Conservation (phyloP, 2,329 filamentous ascomycete species). For the Xylaria sp. region DNA sequence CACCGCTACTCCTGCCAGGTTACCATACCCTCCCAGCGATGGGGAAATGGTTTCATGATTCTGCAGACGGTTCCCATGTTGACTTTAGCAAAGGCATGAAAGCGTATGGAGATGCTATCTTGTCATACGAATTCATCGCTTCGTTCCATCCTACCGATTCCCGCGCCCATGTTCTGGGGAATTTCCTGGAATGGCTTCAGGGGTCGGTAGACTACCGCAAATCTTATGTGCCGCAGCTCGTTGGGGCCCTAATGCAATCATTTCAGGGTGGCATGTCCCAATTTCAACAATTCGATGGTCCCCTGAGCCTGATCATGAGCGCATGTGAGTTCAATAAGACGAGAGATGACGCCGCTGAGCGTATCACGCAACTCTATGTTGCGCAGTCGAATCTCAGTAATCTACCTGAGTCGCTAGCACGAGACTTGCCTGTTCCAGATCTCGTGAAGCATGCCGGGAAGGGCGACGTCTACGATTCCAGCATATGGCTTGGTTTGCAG, state of each 20-base stretch:
- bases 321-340: constrained; percentile 51
- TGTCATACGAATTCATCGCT: constrained; percentile 36
- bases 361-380: constrained; percentile 68
- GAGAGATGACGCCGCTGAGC: constrained; percentile 11
- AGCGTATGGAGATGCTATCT: constrained; percentile 19
- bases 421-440: constrained; percentile 69
- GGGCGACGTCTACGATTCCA: constrained; percentile 85
- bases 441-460: constrained; percentile 66
- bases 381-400: constrained; percentile 76
- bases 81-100: constrained; percentile 26
- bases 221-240: constrained; percentile 22
- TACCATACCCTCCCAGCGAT: constrained; percentile 28
- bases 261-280: constrained; percentile 28
- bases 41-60: constrained; percentile 33
- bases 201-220: constrained; percentile 1
- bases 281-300: constrained; percentile 62
- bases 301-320: constrained; percentile 66
- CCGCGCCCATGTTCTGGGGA: neutral
- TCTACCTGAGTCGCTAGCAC: constrained; percentile 63
- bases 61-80: constrained; percentile 1
- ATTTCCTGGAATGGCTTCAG: constrained; percentile 28
- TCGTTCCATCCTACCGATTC: neutral
- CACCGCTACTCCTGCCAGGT: constrained; percentile 19
- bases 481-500: constrained; percentile 84
- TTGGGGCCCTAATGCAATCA: constrained; percentile 30